phyloP scores from a whole-genome alignment of 1,139 yeast species.

The Candida pseudocylindracea region DNA sequence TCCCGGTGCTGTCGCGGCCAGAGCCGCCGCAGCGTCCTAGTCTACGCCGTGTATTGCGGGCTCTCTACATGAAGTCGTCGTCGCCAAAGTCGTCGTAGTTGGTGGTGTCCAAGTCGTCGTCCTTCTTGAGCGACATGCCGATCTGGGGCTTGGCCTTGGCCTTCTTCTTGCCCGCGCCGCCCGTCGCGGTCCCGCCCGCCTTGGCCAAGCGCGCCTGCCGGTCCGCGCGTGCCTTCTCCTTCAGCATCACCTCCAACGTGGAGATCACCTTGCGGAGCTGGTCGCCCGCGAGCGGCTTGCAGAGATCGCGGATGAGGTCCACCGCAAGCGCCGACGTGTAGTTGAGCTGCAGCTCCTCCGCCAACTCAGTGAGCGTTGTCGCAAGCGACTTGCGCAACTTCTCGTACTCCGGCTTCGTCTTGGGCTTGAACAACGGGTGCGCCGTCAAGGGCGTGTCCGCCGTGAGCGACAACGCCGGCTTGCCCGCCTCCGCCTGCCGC shows the following conservation, averaged over 20 bases:
- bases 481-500: conserved; percentile 16
- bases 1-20: too few species aligned
- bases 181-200: conserved; percentile 72
- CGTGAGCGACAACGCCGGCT: conserved; percentile 19
- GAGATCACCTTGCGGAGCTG: conserved; percentile 70
- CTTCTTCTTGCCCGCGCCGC: conserved; percentile 93
- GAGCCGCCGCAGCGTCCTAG: background rate
- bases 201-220: conserved; percentile 63
- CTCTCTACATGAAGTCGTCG: conserved; percentile 70
- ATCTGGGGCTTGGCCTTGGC: conserved; percentile 57
- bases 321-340: conserved; percentile 62
- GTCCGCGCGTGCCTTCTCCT: conserved; percentile 78
- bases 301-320: conserved; percentile 67
- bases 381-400: conserved; percentile 61
- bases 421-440: conserved; percentile 66
- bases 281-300: conserved; percentile 64
- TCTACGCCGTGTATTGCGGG: background rate
- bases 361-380: conserved; percentile 40
- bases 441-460: conserved; percentile 48
- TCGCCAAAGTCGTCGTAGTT: conserved; percentile 39
- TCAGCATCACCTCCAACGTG: conserved; percentile 59
- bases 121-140: conserved; percentile 60
- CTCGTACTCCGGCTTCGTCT: conserved; percentile 63
- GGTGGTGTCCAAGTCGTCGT: conserved; percentile 29
- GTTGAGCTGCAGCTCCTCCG: conserved; percentile 38